A percentile compares a stretch with the other conserved stretches of the same genome.
phyloP scores from a whole-genome alignment of 768 basidiomycete genomes.

The Rhizopogon sp. region DNA sequence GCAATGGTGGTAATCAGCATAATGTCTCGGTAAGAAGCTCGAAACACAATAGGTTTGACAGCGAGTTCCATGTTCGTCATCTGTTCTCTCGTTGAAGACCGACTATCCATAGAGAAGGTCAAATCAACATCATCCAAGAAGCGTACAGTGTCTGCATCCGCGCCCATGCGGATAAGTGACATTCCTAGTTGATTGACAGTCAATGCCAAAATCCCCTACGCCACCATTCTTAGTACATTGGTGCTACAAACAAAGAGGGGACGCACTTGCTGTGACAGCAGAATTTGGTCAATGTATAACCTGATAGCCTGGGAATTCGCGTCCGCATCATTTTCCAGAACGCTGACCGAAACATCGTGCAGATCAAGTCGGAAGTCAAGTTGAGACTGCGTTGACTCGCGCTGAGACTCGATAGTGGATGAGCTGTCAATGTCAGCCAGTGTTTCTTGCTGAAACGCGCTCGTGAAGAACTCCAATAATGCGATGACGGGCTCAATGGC shows the following conservation, averaged over 20 bases:
- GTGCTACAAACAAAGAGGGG: not conserved
- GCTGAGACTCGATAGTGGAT: slow-evolving; percentile 8
- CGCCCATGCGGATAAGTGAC: slow-evolving; percentile 89
- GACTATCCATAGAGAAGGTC: slow-evolving; percentile 81
- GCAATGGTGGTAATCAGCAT: slow-evolving; percentile 81
- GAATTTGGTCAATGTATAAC: slow-evolving; percentile 75
- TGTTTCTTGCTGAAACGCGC: slow-evolving; percentile 35
- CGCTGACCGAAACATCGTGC: slow-evolving; percentile 82
- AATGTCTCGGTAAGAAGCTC: slow-evolving; percentile 95
- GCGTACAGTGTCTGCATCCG: slow-evolving; percentile 73
- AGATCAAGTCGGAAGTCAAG: slow-evolving; percentile 80
- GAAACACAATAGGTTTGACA: slow-evolving; percentile 79
- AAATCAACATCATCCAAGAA: slow-evolving; percentile 93
- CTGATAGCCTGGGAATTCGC: slow-evolving; percentile 81
- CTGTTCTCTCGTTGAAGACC: slow-evolving; percentile 62
- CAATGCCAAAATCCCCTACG: slow-evolving; percentile 74
- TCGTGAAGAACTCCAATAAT: slow-evolving; percentile 79
- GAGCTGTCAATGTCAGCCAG: slow-evolving; percentile 10
- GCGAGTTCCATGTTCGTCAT: slow-evolving; percentile 82
- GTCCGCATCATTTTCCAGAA: slow-evolving; percentile 82
- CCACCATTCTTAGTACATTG: slow-evolving; percentile 7
- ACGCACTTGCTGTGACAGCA: slow-evolving; percentile 86
- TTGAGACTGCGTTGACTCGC: slow-evolving; percentile 6
- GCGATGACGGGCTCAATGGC: slow-evolving; percentile 89
- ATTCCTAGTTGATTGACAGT: slow-evolving; percentile 83